phyloP scores from a whole-genome alignment of 169 alveolate species.

The Plasmodium sp. region DNA sequence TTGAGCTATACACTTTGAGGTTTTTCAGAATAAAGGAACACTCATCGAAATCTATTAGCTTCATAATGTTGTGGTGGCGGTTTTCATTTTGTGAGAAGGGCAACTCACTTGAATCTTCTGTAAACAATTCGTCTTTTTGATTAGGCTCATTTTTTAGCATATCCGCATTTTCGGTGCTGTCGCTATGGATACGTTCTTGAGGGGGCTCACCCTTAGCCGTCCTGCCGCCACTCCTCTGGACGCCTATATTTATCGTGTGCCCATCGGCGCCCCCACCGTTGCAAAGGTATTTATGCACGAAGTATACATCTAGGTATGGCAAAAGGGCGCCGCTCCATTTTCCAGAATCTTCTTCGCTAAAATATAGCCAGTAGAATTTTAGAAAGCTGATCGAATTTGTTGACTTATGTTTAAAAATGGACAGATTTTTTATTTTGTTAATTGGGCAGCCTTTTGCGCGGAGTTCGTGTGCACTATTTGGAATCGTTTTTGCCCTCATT shows the following conservation, averaged over 20 bases:
- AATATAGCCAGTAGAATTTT: conserved; percentile 69
- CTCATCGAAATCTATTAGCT: conserved; percentile 64
- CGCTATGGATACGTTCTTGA: background rate
- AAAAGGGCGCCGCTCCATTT: conserved; percentile 21
- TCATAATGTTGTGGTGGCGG: conserved; percentile 4
- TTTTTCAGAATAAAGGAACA: conserved; percentile 36
- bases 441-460: conserved; percentile 1
- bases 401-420: conserved; percentile 28
- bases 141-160: background rate
- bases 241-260: background rate
- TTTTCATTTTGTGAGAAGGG: background rate
- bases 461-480: background rate
- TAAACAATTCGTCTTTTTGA: background rate
- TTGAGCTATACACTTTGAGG: background rate
- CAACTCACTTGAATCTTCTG: background rate
- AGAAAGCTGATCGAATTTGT: conserved; percentile 33
- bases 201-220: background rate
- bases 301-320: conserved; percentile 47
- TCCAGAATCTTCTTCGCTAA: conserved; percentile 2
- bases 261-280: background rate
- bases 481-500: background rate
- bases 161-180: background rate
- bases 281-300: conserved; percentile 31
- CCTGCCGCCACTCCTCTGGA: background rate
- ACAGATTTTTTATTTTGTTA: conserved; percentile 59